A percentile compares a stretch with the other conserved stretches of the same genome.
Conservation (phyloP, 202 grass and related monocot genomes). For the Zoysia matrella region DNA sequence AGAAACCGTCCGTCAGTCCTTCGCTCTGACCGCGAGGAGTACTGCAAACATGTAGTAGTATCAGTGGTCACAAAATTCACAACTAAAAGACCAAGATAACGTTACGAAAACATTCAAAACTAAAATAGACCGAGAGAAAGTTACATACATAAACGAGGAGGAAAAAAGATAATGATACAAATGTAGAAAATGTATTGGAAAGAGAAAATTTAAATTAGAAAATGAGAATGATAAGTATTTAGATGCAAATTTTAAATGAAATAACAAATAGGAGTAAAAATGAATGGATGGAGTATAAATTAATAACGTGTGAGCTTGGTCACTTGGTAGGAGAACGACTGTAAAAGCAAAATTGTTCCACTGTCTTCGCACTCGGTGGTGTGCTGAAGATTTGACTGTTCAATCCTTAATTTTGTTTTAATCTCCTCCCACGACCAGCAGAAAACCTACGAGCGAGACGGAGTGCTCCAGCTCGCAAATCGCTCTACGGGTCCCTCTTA, state of each 20-base stretch:
- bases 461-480: conserved; percentile 28
- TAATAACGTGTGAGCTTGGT: not conserved
- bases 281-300: too few relatives aligned
- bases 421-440: not conserved
- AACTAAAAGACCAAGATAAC: not conserved
- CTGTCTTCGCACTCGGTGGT: not conserved
- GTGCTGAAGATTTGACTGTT: not conserved
- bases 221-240: too few relatives aligned
- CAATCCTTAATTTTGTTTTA: not conserved
- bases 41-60: not conserved
- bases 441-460: not conserved
- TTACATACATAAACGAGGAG: too few relatives aligned
- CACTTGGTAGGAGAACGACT: not conserved
- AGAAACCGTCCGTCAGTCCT: not conserved
- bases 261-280: too few relatives aligned
- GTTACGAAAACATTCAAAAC: not conserved
- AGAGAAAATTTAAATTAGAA: too few relatives aligned
- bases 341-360: not conserved
- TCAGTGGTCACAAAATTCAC: not conserved
- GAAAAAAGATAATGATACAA: too few relatives aligned
- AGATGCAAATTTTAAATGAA: too few relatives aligned
- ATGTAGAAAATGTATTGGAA: too few relatives aligned
- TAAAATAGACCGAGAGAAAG: too few relatives aligned
- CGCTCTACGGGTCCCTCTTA: conserved; percentile 26
- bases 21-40: not conserved